phyloP scores from a whole-genome alignment of 1,284 basidiomycete species.

The Cryptococcus sp. region DNA sequence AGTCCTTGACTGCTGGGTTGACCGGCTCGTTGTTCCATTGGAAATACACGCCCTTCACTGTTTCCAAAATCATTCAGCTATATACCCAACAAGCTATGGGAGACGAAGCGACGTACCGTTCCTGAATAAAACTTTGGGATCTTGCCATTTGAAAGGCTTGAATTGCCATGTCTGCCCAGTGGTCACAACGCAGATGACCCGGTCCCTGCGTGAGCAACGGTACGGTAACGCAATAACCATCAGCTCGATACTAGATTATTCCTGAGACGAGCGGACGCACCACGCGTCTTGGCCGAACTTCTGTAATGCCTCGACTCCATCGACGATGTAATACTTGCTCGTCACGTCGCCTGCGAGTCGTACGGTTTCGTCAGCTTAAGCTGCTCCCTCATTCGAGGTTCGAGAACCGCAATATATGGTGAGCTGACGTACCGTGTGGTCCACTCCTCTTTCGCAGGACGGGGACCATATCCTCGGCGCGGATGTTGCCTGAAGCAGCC shows the following conservation, averaged over 20 bases:
- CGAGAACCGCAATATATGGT: no score
- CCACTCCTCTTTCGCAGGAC: constrained; percentile 71
- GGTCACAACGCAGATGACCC: constrained; percentile 95
- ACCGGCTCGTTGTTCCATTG: constrained; percentile 89
- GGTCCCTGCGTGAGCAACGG: constrained; percentile 58
- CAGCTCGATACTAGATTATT: not conserved
- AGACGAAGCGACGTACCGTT: constrained; percentile 65
- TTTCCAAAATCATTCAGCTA: not conserved
- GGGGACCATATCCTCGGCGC: constrained; percentile 78
- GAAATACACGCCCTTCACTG: constrained; percentile 91
- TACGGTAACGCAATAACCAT: not conserved
- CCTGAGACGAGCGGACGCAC: constrained; percentile 48
- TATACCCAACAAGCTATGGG: constrained; percentile 2
- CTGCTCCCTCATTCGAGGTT: no score
- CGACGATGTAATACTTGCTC: constrained; percentile 76
- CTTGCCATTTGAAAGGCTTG: constrained; percentile 91
- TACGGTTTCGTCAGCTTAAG: not conserved
- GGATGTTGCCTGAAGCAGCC: constrained; percentile 65
- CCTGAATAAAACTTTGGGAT: constrained; percentile 87
- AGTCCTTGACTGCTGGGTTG: constrained; percentile 85
- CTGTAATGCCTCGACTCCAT: constrained; percentile 84
- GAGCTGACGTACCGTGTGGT: constrained; percentile 36
- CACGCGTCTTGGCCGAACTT: constrained; percentile 90
- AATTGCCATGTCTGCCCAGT: constrained; percentile 99
- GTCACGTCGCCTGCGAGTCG: constrained; percentile 56